Evolutionary conservation across 495 filamentous ascomycete genomes (phyloP).

Genomic region (Symbiotaphrina buchneri): DNA sequence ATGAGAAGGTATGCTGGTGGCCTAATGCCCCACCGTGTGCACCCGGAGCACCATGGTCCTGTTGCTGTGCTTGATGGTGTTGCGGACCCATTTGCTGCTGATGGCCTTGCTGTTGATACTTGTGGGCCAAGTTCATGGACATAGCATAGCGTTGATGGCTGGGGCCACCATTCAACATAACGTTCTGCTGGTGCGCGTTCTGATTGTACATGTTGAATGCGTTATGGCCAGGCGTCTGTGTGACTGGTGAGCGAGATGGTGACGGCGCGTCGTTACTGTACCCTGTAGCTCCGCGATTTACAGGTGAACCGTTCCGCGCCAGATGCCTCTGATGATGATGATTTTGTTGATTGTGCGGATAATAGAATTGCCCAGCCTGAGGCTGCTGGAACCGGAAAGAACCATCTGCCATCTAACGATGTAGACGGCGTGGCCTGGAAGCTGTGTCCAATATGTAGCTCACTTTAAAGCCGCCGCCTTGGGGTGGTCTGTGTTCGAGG

Average conservation of each 20-base stretch:
- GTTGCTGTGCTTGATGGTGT: conserved; percentile 36
- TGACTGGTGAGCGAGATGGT: conserved; percentile 45
- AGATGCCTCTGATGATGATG: conserved; percentile 22
- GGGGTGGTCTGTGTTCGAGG: conserved; percentile 7
- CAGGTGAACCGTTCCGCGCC: conserved; percentile 32
- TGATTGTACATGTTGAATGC: conserved; percentile 66
- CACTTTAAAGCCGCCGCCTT: too few species aligned
- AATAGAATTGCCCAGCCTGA: conserved; percentile 41
- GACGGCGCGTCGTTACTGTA: conserved; percentile 37
- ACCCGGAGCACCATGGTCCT: conserved; percentile 44
- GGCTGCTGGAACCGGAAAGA: conserved; percentile 52
- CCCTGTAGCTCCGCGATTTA: conserved; percentile 17
- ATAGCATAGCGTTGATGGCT: conserved; percentile 37
- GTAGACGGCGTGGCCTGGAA: conserved; percentile 2
- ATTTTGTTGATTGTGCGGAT: conserved; percentile 28
- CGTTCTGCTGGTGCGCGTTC: conserved; percentile 61
- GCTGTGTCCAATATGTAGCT: too few species aligned
- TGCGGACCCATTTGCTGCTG: conserved; percentile 60
- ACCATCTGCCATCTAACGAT: conserved; percentile 65
- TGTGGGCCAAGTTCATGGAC: conserved; percentile 43
- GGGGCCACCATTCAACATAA: conserved; percentile 45
- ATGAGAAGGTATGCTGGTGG: conserved; percentile 66
- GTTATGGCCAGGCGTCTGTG: conserved; percentile 39
- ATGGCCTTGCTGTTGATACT: conserved; percentile 48
- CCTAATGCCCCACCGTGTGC: conserved; percentile 16